A percentile compares a stretch with the other conserved stretches of the same genome.
phyloP scores from a whole-genome alignment of 768 basidiomycete genomes.

The Mycena polygramma region DNA sequence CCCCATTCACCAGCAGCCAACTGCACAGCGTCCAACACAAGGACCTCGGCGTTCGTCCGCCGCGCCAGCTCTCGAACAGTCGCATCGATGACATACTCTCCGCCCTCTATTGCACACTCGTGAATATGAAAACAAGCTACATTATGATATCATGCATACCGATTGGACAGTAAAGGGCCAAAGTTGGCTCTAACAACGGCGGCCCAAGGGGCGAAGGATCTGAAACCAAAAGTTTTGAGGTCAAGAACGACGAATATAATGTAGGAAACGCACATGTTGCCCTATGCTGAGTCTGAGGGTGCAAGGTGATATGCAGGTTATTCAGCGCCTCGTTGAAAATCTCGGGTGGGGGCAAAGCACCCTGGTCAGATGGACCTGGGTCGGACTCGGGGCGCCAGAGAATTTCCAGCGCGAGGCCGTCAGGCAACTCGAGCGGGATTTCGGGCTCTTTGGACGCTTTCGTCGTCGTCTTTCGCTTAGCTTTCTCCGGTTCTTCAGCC shows the following conservation, averaged over 20 bases:
- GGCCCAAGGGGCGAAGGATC: conserved; percentile 65
- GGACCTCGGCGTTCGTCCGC: conserved; percentile 81
- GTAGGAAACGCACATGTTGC: conserved; percentile 57
- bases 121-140: neutral
- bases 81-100: conserved; percentile 83
- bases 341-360: conserved; percentile 75
- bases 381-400: conserved; percentile 73
- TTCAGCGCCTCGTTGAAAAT: conserved; percentile 83
- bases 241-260: neutral
- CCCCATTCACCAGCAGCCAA: conserved; percentile 93
- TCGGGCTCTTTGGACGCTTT: conserved; percentile 49
- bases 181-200: conserved; percentile 75
- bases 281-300: conserved; percentile 85
- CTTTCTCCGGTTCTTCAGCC: conserved; percentile 60
- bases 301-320: conserved; percentile 81
- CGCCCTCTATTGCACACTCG: conserved; percentile 65
- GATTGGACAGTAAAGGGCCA: conserved; percentile 90
- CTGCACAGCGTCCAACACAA: conserved; percentile 87
- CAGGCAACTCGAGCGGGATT: conserved; percentile 62
- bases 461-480: conserved; percentile 45
- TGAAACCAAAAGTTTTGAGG: neutral
- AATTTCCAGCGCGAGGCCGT: conserved; percentile 62
- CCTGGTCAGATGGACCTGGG: conserved; percentile 45
- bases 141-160: conserved; percentile 41
- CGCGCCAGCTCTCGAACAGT: conserved; percentile 85